phyloP scores from a whole-genome alignment of 2,329 filamentous ascomycete genomes.

The Biscogniauxia marginata region DNA sequence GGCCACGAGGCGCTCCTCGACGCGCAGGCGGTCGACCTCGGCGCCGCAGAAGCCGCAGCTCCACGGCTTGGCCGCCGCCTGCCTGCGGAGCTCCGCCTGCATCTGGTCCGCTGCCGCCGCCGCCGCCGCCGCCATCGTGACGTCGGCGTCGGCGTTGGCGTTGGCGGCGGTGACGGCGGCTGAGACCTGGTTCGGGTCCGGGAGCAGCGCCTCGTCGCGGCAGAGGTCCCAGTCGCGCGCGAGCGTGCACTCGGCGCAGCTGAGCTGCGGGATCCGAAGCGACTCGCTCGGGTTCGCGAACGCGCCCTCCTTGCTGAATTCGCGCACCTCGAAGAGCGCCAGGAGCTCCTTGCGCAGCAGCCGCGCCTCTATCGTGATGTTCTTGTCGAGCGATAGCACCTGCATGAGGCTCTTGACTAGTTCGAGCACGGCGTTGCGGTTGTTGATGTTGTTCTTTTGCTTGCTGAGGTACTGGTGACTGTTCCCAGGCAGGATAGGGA shows the following conservation, averaged over 20 bases:
- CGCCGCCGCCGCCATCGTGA: conserved; percentile 3
- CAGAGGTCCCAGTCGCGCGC: conserved; percentile 88
- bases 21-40: conserved; percentile 72
- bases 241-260: conserved; percentile 88
- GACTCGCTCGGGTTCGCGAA: conserved; percentile 83
- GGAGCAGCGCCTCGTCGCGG: conserved; percentile 78
- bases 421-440: conserved; percentile 76
- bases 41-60: conserved; percentile 73
- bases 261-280: conserved; percentile 71
- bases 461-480: conserved; percentile 50
- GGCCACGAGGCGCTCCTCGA: conserved; percentile 81
- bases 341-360: conserved; percentile 87
- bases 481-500: conserved; percentile 76
- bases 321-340: conserved; percentile 86
- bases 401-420: conserved; percentile 93
- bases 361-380: conserved; percentile 83
- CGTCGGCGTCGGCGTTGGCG: conserved; percentile 9
- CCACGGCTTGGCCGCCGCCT: conserved; percentile 55
- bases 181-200: too few species aligned
- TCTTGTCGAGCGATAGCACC: conserved; percentile 85
- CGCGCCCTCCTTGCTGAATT: conserved; percentile 84
- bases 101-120: background rate
- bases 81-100: conserved; percentile 22
- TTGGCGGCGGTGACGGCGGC: conserved; percentile 12
- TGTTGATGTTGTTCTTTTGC: conserved; percentile 19